These are phyloP conservation scores for Didymella segeticola DNA, from an alignment of 2,329 filamentous ascomycete genomes.

Conservation along the genomic window DNA sequence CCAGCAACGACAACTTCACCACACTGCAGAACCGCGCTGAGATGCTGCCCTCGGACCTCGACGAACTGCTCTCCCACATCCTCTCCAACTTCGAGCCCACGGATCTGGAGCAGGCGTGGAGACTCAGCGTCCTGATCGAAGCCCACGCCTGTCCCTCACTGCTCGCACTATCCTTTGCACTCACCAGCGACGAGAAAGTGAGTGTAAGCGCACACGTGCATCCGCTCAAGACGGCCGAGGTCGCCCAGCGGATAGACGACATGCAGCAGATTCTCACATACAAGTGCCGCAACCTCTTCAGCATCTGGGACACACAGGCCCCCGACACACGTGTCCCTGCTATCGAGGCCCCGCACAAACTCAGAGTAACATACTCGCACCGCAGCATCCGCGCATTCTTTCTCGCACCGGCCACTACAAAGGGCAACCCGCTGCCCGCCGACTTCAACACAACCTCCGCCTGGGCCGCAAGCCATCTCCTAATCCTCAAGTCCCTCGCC, in stretches of 20 bases:
- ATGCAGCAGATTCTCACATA: constrained; percentile 27
- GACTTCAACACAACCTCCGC: constrained; percentile 25
- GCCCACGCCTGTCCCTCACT: constrained; percentile 29
- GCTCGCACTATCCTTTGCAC: constrained; percentile 35
- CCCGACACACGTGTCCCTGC: constrained; percentile 5
- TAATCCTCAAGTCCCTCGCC: constrained; percentile 30
- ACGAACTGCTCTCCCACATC: constrained; percentile 35
- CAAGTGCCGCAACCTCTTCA: constrained; percentile 30
- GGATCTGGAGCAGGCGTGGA: constrained; percentile 28
- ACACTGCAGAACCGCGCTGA: constrained; percentile 32
- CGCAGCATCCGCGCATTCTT: constrained; percentile 34
- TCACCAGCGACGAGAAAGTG: constrained; percentile 26
- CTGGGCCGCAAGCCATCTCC: constrained; percentile 37
- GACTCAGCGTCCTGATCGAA: constrained; percentile 34
- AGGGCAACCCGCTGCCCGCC: constrained; percentile 8
- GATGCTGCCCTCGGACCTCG: constrained; percentile 32
- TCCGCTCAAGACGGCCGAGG: constrained; percentile 27
- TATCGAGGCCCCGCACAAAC: constrained; percentile 3
- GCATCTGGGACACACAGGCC: constrained; percentile 28
- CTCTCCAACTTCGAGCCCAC: constrained; percentile 28
- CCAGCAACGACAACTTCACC: constrained; percentile 30
- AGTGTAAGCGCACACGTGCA: constrained; percentile 27
- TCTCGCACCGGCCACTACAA: constrained; percentile 17
- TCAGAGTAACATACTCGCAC: constrained; percentile 38
- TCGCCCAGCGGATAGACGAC: constrained; percentile 23